phyloP scores from a whole-genome alignment of 2,329 filamentous ascomycete species.

The Cytospora paraplurivora region DNA sequence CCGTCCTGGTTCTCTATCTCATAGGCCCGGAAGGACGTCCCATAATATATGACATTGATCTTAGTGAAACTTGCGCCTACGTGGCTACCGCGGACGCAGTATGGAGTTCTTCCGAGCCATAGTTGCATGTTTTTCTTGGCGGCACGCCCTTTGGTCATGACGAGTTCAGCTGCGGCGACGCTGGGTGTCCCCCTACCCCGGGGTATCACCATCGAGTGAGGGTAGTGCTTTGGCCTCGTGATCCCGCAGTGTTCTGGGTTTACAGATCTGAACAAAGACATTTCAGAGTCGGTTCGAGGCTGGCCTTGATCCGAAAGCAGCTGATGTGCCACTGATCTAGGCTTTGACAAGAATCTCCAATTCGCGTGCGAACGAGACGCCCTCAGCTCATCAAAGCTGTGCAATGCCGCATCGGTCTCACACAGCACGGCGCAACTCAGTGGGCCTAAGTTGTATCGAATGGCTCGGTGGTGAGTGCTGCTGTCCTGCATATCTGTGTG shows the following conservation, averaged over 20 bases:
- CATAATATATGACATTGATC: background rate
- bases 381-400: background rate
- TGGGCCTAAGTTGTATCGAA: constrained; percentile 22
- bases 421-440: constrained; percentile 20
- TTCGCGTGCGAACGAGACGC: background rate
- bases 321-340: background rate
- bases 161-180: constrained; percentile 21
- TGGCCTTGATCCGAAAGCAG: constrained; percentile 1
- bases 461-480: constrained; percentile 22
- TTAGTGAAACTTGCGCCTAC: constrained; percentile 1
- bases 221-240: background rate
- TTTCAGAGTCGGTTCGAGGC: constrained; percentile 9
- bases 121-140: constrained; percentile 15
- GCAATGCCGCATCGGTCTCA: constrained; percentile 19
- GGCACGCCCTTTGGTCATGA: background rate
- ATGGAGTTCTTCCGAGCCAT: constrained; percentile 25
- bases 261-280: constrained; percentile 6
- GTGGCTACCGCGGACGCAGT: constrained; percentile 7
- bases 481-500: background rate
- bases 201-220: constrained; percentile 2
- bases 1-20: constrained; percentile 1
- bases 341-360: constrained; percentile 7
- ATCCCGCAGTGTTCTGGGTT: background rate
- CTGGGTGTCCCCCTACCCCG: constrained; percentile 20
- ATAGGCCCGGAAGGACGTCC: constrained; percentile 9